These are phyloP conservation scores for Gossypium longicalyx DNA, from an alignment of 345 rosid genomes.

Conservation along the genomic window DNA sequence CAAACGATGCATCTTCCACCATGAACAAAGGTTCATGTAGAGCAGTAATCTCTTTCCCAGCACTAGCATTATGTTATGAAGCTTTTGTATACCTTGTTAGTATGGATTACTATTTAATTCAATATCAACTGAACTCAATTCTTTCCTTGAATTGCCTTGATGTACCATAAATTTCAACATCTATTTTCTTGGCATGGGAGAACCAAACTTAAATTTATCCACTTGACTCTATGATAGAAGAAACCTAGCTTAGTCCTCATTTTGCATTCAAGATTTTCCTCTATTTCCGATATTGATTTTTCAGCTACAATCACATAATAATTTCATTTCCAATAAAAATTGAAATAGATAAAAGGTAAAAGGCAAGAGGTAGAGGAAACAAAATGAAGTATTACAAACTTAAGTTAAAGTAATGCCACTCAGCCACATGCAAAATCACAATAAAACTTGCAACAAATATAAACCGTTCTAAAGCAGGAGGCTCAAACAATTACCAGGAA, in stretches of 20 bases:
- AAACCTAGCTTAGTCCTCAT: not conserved
- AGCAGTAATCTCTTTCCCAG: not conserved
- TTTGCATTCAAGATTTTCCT: not conserved
- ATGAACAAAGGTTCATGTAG: not conserved
- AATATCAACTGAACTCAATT: not conserved
- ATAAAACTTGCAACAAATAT: not conserved
- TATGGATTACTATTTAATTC: not conserved
- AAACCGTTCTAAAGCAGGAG: not conserved
- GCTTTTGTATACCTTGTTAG: not conserved
- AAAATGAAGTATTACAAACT: not conserved
- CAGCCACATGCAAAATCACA: not conserved
- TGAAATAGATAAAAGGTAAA: not conserved
- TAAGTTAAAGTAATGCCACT: not conserved
- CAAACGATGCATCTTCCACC: not conserved
- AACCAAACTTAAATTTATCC: not conserved
- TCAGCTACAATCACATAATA: not conserved
- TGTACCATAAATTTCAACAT: not conserved
- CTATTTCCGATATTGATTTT: not conserved
- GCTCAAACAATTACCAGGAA: constrained; percentile 50
- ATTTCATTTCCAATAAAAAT: not conserved
- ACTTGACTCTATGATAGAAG: not conserved
- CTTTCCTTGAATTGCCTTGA: not conserved
- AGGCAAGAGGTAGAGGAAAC: not conserved
- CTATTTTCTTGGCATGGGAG: not conserved
- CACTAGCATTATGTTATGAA: not conserved